Evolutionary conservation across 2,329 filamentous ascomycete genomes (phyloP), one percentile per base, ranked within the genome.

Genomic region (Scorias spongiosa): DNA sequence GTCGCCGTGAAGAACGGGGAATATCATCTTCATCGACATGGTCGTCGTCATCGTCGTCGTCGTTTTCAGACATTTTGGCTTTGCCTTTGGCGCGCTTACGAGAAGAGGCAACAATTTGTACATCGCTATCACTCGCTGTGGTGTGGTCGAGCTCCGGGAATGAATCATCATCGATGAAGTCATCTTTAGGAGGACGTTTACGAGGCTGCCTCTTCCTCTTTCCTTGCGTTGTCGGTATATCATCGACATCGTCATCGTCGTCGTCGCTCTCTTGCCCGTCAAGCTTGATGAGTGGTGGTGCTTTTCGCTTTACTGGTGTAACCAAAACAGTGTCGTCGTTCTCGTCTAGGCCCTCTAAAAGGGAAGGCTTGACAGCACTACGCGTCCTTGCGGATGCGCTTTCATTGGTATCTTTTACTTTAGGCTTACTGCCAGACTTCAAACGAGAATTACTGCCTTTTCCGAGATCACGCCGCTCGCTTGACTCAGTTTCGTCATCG

Each of bases 91-190:
- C 29, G 9, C 51, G 48, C 40, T 52, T 53, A 30, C 43, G 46
- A 8, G 49, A 46, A 5, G 39, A 38, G 11, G 50, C 46, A 11
- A 55, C 47, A 17, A 57, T 51, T 38, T 49, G 43, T 1, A 57
- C 36, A 30, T 62, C 58, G 17, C 57, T 51, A 36, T 62, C 59
- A 42, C 55, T 58, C 12, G 53, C 52, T 6, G 47, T 42, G 9
- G 3, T 36, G 4, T 36, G 12, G 15, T 36, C 32, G 9, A 36
- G 32, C 15, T 36, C 32, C 5, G 32, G 32, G 32, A 36, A 36
- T 14, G 43, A 45, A 30, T 41, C 40, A 26, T 37, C 12, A 20
- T 43, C 15, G 2, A 15, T 28, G 4, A 29, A 14, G 7, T 28
- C 5, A 10, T 39, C 28, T 12, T 36, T 36, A 9, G 32, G 32